Conservation (phyloP, 305 asterid genomes). For the Withania somnifera region DNA sequence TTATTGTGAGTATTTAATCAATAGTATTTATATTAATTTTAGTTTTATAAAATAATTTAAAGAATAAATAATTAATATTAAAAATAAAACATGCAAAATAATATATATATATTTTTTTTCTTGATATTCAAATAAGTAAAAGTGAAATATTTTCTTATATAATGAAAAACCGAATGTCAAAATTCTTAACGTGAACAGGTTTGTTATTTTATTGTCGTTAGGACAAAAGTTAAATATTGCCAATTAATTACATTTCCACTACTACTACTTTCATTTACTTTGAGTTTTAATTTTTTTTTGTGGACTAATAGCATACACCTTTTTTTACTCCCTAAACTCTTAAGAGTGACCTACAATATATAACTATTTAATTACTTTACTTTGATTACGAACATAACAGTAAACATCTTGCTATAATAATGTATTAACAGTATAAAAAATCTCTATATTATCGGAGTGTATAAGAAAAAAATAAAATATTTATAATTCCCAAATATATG, state of each 20-base stretch:
- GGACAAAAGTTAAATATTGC: neutral
- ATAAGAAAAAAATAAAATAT: too few species aligned
- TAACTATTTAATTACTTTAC: neutral
- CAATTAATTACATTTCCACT: neutral
- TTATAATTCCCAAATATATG: neutral
- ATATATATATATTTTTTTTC: too few species aligned
- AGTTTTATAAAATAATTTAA: too few species aligned
- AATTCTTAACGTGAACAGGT: neutral
- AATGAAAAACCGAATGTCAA: too few species aligned
- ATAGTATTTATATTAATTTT: too few species aligned
- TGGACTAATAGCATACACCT: neutral
- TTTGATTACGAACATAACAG: neutral
- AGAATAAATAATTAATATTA: too few species aligned
- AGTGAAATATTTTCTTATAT: too few species aligned
- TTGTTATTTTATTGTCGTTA: neutral
- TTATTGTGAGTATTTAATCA: too few species aligned
- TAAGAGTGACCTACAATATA: neutral
- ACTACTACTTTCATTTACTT: neutral
- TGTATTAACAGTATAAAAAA: neutral
- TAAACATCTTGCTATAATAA: neutral
- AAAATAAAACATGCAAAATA: too few species aligned
- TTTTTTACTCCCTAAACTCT: neutral
- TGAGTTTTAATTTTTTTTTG: neutral
- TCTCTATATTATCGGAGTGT: rapidly evolving
- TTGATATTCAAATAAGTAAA: too few species aligned